A percentile compares a stretch with the other conserved stretches of the same genome.
These are phyloP conservation scores for Eustoma russellianum DNA, from an alignment of 257 asterid species.

Conservation along the genomic window DNA sequence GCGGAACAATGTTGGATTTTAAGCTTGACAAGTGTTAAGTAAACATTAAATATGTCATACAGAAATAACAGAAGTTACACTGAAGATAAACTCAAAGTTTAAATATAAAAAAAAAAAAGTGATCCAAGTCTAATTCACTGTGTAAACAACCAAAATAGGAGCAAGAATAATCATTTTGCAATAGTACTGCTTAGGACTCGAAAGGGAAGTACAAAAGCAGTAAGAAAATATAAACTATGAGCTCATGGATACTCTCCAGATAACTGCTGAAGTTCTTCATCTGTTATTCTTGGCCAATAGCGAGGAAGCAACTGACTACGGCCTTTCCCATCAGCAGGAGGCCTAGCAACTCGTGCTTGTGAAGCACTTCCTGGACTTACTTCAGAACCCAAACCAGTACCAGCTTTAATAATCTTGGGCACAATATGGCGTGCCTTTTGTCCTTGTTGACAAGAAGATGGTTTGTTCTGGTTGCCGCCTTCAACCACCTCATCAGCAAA, in stretches of 20 bases:
- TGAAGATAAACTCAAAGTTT: too few relatives aligned
- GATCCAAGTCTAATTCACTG: too few relatives aligned
- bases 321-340: conserved; percentile 92
- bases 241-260: conserved; percentile 90
- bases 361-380: conserved; percentile 26
- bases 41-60: too few relatives aligned
- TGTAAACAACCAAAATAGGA: too few relatives aligned
- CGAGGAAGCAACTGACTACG: conserved; percentile 93
- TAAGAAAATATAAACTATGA: too few relatives aligned
- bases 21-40: conserved; percentile 57
- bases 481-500: conserved; percentile 45
- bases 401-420: conserved; percentile 41
- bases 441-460: conserved; percentile 36
- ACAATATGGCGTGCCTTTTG: conserved; percentile 39
- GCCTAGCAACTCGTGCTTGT: conserved; percentile 61
- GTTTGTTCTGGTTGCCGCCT: conserved; percentile 53
- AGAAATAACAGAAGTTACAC: too few relatives aligned
- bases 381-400: conserved; percentile 30
- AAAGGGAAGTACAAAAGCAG: too few relatives aligned
- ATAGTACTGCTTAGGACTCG: too few relatives aligned
- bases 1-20: conserved; percentile 67
- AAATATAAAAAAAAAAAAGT: too few relatives aligned
- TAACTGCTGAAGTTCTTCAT: conserved; percentile 80
- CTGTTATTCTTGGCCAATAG: conserved; percentile 97
- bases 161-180: too few relatives aligned